Base-by-base conservation (phyloP, 768 basidiomycete genomes). In the Lentinula detonsa region DNA sequence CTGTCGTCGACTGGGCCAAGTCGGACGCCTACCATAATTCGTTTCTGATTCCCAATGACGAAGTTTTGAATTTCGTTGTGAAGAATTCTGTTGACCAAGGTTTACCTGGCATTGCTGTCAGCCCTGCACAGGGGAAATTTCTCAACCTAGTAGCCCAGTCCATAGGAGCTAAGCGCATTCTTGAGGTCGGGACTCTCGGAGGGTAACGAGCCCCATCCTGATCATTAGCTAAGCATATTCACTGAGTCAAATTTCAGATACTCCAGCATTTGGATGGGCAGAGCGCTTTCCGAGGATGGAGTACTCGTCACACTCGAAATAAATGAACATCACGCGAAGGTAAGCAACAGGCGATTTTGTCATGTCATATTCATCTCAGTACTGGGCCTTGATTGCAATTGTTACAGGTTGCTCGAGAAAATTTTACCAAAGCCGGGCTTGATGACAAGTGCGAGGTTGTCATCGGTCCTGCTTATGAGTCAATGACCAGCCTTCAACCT, bases 101-200 rank as follows among this genome's bases (percentile, higher is more conserved):
- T 0, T 65, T 77, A 11, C 72, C 69, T 35, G 67, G 60, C 61
- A 77, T 78, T 21, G 69, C 75, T 7, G 76, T 78, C 21, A 71
- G 71, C 45, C 62, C 70, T 18, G 73, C 77, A 0, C 78, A 77
- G 67, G 80, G 79, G 11, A 80, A 82, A 66, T 75, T 79, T 60
- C 64, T 83, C 37, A 67, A 76, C 60, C 70, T 83, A 3, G 55
- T 81, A 28, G 76, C 75, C 1, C 70, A 69, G 54, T 73, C 76
- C 5, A 72, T 82, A 37, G 69, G 73, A 21, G 82, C 81, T 37
- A 78, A 77, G 68, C 68, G 74, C 49, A 70, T 83, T n/a, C 67
- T 84, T 23, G 82, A 83, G 62, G 77, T 85, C 50, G 83, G 82
- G 7, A 83, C 81, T n/a, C 71, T 83, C 31, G 80, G 78, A 55